Evolutionary conservation across 352 stramenopile species (phyloP).

Genomic region (Albugo candida): DNA sequence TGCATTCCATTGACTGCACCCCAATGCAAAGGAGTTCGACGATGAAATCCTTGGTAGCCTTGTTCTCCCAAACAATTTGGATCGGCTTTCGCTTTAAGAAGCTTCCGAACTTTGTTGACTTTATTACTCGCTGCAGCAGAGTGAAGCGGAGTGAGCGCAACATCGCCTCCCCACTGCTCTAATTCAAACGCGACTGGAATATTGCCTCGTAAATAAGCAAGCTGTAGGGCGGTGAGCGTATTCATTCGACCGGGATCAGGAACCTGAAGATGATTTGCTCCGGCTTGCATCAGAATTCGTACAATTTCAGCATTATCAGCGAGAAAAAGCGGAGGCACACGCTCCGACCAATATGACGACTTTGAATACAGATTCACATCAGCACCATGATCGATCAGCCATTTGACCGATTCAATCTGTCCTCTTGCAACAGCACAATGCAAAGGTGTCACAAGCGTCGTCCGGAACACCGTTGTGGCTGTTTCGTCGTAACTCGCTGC

Average conservation of each 20-base stretch:
- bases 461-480: constrained; percentile 38
- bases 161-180: constrained; percentile 48
- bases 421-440: constrained; percentile 45
- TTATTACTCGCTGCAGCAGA: constrained; percentile 30
- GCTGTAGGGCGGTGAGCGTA: constrained; percentile 39
- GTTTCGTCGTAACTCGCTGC: constrained; percentile 23
- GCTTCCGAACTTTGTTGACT: constrained; percentile 14
- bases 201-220: constrained; percentile 44
- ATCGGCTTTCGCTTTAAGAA: constrained; percentile 27
- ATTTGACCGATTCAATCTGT: constrained; percentile 28
- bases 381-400: constrained; percentile 29
- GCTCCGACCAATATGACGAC: constrained; percentile 43
- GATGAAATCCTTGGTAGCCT: constrained; percentile 41
- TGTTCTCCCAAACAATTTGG: constrained; percentile 49
- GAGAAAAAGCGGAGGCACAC: constrained; percentile 41
- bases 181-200: constrained; percentile 38
- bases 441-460: constrained; percentile 44
- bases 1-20: constrained; percentile 30
- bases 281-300: constrained; percentile 25
- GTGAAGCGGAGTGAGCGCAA: constrained; percentile 49
- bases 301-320: constrained; percentile 52
- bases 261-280: constrained; percentile 49
- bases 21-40: constrained; percentile 53
- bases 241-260: constrained; percentile 45
- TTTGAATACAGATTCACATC: constrained; percentile 39